Base-by-base conservation (phyloP, 495 filamentous ascomycete species). In the Trichoderma erinaceum region DNA sequence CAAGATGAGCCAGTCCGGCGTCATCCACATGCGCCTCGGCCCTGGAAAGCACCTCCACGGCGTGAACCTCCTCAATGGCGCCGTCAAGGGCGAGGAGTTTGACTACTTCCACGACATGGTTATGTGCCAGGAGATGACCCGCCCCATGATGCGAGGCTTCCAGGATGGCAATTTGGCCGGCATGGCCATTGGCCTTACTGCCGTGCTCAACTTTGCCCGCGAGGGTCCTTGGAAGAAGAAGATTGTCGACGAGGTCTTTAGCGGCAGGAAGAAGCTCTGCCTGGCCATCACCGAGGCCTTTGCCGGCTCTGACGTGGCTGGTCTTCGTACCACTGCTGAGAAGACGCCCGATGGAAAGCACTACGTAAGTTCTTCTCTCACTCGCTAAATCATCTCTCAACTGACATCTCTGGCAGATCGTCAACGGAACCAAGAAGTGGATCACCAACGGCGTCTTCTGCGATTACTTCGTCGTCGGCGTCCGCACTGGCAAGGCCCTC, bases 371-470 rank as follows among this genome's bases (percentile, higher is more conserved):
- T 65, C 35, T 23, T 46, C 29, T 32, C 25, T n/a, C 41, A 5
- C 23, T 15, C 13, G 3, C 11, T 16, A 15, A 7, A 65, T 1
- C 13, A 18, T 38, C 7, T 1, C 23, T 35, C 3, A 4, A 64
- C 23, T 18, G 18, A 64, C 27, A 15, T 16, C 10, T 12, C 6
- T 46, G 12, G 32, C 66, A 68, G 66, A 88, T 94, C 69, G 85
- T 96, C 70, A 93, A 92, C 76, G 92, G 92, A 69, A 94, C 90
- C 71, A 96, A 94, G 83, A 94, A 94, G 79, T 96, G 92, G 91
- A 94, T 94, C 78, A 96, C 92, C 48, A 96, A 96, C 81, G 92
- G 91, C 68, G 87, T 88, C 78, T 94, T 87, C 76, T 82, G 81
- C 71, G 91, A 94, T 76, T 94, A 93, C 79, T 96, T 96, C 73